A percentile compares a stretch with the other conserved stretches of the same genome.
Conservation (phyloP, 805 yeast genomes). For the Metschnikowia vanudenii region DNA sequence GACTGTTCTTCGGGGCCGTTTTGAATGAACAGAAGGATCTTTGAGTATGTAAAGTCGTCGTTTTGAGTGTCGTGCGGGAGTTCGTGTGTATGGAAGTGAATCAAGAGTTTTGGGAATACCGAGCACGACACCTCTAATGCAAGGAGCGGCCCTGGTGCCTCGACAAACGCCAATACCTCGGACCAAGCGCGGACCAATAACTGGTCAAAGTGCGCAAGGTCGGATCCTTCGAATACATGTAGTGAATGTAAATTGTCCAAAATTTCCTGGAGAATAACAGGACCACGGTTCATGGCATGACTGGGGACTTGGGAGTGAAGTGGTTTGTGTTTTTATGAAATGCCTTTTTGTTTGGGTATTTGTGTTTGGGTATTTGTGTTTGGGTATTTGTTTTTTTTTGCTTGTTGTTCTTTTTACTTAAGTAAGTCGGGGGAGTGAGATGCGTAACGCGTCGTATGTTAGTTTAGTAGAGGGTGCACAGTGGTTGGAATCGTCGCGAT, state of each 20-base stretch:
- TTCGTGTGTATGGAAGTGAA: neutral
- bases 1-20: neutral
- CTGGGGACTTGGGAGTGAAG: neutral
- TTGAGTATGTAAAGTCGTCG: constrained; percentile 1
- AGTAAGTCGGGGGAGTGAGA: no score
- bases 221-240: neutral
- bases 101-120: neutral
- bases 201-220: constrained; percentile 1
- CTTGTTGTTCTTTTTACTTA: no score
- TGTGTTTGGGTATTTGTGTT: no score
- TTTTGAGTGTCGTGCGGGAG: neutral
- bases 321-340: no score
- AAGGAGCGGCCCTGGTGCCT: neutral
- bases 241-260: constrained; percentile 11
- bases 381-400: no score
- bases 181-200: constrained; percentile 2
- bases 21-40: constrained; percentile 6
- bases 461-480: no score
- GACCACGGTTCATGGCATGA: constrained; percentile 9
- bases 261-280: constrained; percentile 4
- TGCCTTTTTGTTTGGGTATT: no score
- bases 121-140: neutral
- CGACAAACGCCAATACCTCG: neutral
- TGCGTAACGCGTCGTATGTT: no score
- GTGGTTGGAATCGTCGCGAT: no score